Conservation (phyloP, 2,329 filamentous ascomycete species). For the Fusarium robinianum region DNA sequence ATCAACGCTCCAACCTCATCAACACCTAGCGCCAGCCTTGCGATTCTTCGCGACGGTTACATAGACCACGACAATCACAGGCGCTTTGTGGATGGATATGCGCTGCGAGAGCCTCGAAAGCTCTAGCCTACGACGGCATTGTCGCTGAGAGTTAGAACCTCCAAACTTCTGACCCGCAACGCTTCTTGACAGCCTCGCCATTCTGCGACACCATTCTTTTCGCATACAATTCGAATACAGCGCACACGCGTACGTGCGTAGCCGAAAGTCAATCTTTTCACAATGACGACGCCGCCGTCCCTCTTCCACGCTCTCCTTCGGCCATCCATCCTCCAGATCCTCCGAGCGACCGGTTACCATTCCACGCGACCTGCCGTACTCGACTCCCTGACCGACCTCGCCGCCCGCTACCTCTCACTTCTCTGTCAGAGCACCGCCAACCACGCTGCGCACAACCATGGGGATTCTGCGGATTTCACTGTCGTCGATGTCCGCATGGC, state of each 20-base stretch:
- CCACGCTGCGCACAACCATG: constrained; percentile 71
- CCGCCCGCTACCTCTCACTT: constrained; percentile 76
- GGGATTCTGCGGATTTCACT: constrained; percentile 52
- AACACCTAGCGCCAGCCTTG: too few species aligned
- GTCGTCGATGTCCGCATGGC: constrained; percentile 84
- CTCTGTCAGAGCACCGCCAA: constrained; percentile 74
- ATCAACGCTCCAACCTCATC: constrained; percentile 12
- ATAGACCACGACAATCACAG: constrained; percentile 4
- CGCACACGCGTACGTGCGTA: constrained; percentile 1
- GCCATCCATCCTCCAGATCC: constrained; percentile 85
- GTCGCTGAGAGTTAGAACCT: constrained; percentile 36
- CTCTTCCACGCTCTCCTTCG: constrained; percentile 77
- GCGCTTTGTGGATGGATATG: constrained; percentile 36
- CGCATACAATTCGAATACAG: neutral
- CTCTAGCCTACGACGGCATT: constrained; percentile 40
- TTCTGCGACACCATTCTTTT: constrained; percentile 2
- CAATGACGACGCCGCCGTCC: constrained; percentile 53
- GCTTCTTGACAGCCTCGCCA: constrained; percentile 21
- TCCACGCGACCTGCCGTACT: constrained; percentile 79
- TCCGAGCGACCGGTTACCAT: constrained; percentile 90
- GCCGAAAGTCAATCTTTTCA: too few species aligned
- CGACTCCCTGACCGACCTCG: constrained; percentile 85
- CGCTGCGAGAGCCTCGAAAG: constrained; percentile 32
- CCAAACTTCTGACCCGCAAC: too few species aligned
- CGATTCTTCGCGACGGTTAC: neutral